Evolutionary conservation across 257 asterid species (phyloP), one percentile per base, ranked within the genome.

Genomic region (Jacaranda copaia): DNA sequence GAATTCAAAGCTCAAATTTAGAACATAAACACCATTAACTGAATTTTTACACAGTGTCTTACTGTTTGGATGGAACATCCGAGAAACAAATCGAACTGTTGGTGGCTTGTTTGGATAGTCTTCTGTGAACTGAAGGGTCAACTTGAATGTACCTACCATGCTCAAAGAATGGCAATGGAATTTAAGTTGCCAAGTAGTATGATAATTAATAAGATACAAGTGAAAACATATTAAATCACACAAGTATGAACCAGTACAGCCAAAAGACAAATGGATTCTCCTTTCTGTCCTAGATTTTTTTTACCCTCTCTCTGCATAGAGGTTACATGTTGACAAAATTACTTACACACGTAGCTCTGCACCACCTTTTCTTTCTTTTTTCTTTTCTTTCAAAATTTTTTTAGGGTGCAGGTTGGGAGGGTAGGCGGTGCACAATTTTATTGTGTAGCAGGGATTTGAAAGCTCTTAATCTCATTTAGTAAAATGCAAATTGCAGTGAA

Each of bases 11-110:
- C 63, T 74, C 76, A 68, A 20, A 61, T 38, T 42, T 68, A 77
- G 76, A 20, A 46, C 53, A 75, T 62, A 48, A 60, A 52, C 35
- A 4, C 1, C 48, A 18, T 18, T 36, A 64, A 32, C 46, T 52
- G 62, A 74, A 61, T 6, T 25, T 6, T 25, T 39, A 35, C 14
- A 58, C 55, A 71, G 45, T 46, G 59, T 39, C 96, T 88, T 92
- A 92, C 97, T 90, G 69, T 92, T 92, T 32, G 97, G 97, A 74
- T 92, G 97, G 84, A 92, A 92, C 96, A 92, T 92, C 74, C 96
- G 85, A 66, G 97, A 92, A 72, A 92, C 94, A 78, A 92, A 92
- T 48, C 91, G 89, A 81, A 92, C 97, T 18, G 90, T 88, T 65
- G 97, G 97, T 43, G 96, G 96, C 84, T 92, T 92, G 85, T 90